These are phyloP conservation scores for Debaryomycetaceae sp. DNA, from an alignment of 1,139 yeast species.

Conservation along the genomic window DNA sequence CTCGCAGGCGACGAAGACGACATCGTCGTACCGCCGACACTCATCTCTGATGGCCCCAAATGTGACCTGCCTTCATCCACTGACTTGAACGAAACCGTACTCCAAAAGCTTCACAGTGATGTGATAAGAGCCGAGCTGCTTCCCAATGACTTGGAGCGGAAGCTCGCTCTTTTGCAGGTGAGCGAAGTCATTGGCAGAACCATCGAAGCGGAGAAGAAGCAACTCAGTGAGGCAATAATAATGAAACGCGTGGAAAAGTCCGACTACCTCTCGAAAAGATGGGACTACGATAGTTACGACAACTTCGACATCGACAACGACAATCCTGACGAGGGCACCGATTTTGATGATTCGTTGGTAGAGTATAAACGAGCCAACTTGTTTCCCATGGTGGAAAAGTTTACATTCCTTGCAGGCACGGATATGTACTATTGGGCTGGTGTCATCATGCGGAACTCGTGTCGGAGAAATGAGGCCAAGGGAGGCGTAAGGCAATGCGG, in stretches of 20 bases:
- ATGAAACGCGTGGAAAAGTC: conserved; percentile 31
- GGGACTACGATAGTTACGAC: conserved; percentile 57
- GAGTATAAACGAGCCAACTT: conserved; percentile 62
- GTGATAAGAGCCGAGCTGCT: conserved; percentile 35
- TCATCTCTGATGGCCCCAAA: conserved; percentile 3
- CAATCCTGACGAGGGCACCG: conserved; percentile 30
- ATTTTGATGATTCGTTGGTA: conserved; percentile 44
- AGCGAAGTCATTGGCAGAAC: conserved; percentile 29
- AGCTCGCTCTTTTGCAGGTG: conserved; percentile 40
- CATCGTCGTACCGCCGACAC: background rate
- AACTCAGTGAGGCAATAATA: conserved; percentile 28
- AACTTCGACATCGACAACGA: conserved; percentile 49
- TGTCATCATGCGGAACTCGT: conserved; percentile 91
- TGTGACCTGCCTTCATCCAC: conserved; percentile 4
- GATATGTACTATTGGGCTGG: conserved; percentile 97
- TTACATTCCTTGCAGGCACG: conserved; percentile 67
- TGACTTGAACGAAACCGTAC: conserved; percentile 9
- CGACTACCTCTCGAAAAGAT: conserved; percentile 27
- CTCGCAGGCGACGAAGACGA: conserved; percentile 18
- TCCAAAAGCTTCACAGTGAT: conserved; percentile 26
- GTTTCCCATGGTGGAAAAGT: conserved; percentile 88
- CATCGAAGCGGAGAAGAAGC: conserved; percentile 32
- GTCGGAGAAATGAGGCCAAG: conserved; percentile 78
- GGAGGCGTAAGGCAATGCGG: conserved; percentile 97
- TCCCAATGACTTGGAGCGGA: conserved; percentile 29